phyloP scores from a whole-genome alignment of 495 filamentous ascomycete genomes.

The Evernia prunastri region DNA sequence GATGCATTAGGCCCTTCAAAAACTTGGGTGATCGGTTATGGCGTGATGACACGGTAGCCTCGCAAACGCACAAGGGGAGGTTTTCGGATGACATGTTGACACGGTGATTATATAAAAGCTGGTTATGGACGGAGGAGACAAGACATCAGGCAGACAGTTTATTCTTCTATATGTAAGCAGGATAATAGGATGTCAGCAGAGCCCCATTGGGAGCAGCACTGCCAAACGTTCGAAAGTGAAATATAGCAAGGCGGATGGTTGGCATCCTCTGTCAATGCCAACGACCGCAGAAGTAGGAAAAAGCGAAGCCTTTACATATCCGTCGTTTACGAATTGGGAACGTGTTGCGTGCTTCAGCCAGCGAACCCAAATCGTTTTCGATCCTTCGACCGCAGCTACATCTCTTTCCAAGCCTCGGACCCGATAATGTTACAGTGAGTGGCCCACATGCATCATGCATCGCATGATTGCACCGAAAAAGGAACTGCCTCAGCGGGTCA shows the following conservation, averaged over 20 bases:
- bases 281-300: neutral
- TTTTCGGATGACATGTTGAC: neutral
- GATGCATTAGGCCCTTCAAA: conserved; percentile 17
- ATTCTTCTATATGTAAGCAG: conserved; percentile 4
- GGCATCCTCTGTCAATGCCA: neutral
- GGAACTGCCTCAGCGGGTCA: neutral
- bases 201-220: conserved; percentile 14
- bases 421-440: neutral
- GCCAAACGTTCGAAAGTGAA: conserved; percentile 3
- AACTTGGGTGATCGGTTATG: conserved; percentile 7
- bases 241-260: neutral
- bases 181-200: conserved; percentile 7
- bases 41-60: neutral
- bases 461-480: neutral
- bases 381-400: conserved; percentile 3
- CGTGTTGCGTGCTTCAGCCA: neutral
- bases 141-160: neutral
- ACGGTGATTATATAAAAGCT: neutral
- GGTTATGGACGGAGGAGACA: neutral
- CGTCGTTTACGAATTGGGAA: neutral
- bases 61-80: neutral
- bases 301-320: neutral
- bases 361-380: neutral
- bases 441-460: neutral
- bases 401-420: conserved; percentile 1